A percentile compares a stretch with the other conserved stretches of the same genome.
phyloP scores from a whole-genome alignment of 164 flowering plant species.

The Vitis vinifera region ASM3070453v1 NC_081817.1:6047001-6047500 shows the following conservation, averaged over 20 bases:
- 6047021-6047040: slow-evolving; percentile 11
- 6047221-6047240: slow-evolving; percentile 3
- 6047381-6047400: not conserved
- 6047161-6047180: slow-evolving; percentile 3
- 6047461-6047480: slow-evolving; percentile 1
- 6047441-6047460: slow-evolving; percentile 4
- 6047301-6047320: slow-evolving; percentile 14
- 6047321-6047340: not conserved
- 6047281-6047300: not conserved
- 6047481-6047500: slow-evolving; percentile 11
- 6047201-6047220: slow-evolving; percentile 5
- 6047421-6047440: slow-evolving; percentile 10
- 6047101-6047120: slow-evolving; percentile 5
- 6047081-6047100: slow-evolving; percentile 2
- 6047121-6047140: slow-evolving; percentile 13
- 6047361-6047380: slow-evolving; percentile 1
- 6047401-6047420: slow-evolving; percentile 2
- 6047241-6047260: slow-evolving; percentile 10
- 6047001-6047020: slow-evolving; percentile 12
- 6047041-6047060: slow-evolving; percentile 5
- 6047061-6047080: slow-evolving; percentile 11
- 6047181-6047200: slow-evolving; percentile 10
- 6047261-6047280: slow-evolving; percentile 6
- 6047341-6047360: slow-evolving; percentile 1
- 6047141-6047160: slow-evolving; percentile 8